phyloP scores from a whole-genome alignment of 2,329 filamentous ascomycete species.

The Leptographium galeiforme region DNA sequence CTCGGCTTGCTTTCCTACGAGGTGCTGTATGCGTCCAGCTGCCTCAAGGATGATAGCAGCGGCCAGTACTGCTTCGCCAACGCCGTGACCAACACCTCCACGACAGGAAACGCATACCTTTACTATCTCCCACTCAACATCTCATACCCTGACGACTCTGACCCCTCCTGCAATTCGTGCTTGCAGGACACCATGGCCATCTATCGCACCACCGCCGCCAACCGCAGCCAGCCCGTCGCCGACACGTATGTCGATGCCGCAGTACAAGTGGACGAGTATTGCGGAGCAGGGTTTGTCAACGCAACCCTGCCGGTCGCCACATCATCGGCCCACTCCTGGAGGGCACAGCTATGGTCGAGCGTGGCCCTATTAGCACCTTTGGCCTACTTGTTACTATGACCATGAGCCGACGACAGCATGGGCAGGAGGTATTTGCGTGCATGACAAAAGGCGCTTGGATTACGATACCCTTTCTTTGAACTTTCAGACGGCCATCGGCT shows the following conservation, averaged over 20 bases:
- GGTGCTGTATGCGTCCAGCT: conserved; percentile 67
- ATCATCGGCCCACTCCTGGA: conserved; percentile 10
- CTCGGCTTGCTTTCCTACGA: conserved; percentile 64
- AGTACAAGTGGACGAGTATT: conserved; percentile 54
- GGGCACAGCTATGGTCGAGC: neutral
- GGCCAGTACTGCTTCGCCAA: conserved; percentile 70
- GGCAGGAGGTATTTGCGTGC: neutral
- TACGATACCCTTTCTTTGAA: neutral
- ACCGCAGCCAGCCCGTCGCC: conserved; percentile 52
- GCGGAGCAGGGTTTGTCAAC: conserved; percentile 45
- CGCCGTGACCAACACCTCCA: conserved; percentile 63
- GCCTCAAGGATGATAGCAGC: conserved; percentile 53
- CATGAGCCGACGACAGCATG: neutral
- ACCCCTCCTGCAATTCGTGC: conserved; percentile 66
- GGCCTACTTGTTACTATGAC: neutral
- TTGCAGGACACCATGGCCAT: conserved; percentile 70
- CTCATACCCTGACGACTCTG: conserved; percentile 48
- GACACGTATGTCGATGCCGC: conserved; percentile 60
- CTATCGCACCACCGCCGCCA: conserved; percentile 55
- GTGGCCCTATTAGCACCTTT: neutral
- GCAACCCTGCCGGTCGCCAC: conserved; percentile 29
- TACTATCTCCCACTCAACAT: conserved; percentile 79
- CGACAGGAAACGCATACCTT: conserved; percentile 59
- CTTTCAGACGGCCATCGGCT: too few species aligned
- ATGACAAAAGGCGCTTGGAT: neutral